These are phyloP conservation scores for Exophiala aquamarina DNA, from an alignment of 2,329 filamentous ascomycete species.

Conservation along the genomic window DNA sequence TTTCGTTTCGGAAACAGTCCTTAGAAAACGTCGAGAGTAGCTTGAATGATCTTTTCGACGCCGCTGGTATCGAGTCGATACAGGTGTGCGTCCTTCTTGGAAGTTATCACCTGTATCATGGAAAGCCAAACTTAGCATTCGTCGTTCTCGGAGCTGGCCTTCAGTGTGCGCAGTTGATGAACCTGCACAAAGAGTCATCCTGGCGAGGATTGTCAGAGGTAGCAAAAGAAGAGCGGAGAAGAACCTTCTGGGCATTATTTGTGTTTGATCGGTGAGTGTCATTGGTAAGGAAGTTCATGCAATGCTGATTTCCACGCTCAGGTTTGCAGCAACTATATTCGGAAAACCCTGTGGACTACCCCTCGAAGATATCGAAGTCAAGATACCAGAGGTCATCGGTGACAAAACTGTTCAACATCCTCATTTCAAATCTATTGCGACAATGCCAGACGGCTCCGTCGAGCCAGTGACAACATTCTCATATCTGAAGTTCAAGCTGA, in stretches of 20 bases:
- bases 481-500: constrained; percentile 22
- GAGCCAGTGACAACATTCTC: constrained; percentile 22
- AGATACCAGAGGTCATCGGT: constrained; percentile 18
- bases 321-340: constrained; percentile 20
- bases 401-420: constrained; percentile 17
- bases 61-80: constrained; percentile 31
- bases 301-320: background rate
- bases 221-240: constrained; percentile 18
- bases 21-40: constrained; percentile 33
- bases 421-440: constrained; percentile 16
- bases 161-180: constrained; percentile 15
- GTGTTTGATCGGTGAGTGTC: constrained; percentile 17
- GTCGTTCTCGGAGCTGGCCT: constrained; percentile 16
- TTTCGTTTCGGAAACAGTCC: constrained; percentile 11
- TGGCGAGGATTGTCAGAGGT: constrained; percentile 17
- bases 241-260: constrained; percentile 19
- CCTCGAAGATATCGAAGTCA: constrained; percentile 16
- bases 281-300: background rate
- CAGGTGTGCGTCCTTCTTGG: constrained; percentile 18
- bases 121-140: constrained; percentile 18
- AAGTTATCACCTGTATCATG: constrained; percentile 18
- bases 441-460: constrained; percentile 15
- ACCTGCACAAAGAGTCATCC: constrained; percentile 17
- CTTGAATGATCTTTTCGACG: constrained; percentile 44
- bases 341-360: constrained; percentile 17